Base-by-base conservation (phyloP, 2,329 filamentous ascomycete species). In the Fusarium tanahbumbuense region DNA sequence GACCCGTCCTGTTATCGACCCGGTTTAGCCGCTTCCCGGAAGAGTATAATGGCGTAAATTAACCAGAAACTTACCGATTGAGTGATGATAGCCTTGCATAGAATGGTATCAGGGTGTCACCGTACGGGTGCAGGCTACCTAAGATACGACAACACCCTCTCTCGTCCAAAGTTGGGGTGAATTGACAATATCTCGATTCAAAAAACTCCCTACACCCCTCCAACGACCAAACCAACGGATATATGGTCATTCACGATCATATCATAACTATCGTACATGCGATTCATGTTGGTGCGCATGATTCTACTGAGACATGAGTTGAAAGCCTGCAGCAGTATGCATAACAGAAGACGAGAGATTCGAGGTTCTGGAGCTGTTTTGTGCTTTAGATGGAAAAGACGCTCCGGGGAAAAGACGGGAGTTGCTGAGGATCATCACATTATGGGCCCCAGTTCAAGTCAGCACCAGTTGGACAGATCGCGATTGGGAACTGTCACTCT, bases 21-120 rank as follows among this genome's bases (percentile, higher is more conserved):
- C 50, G 70, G 70, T 56, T 58, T 71, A 63, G 60, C 47, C 49
- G 52, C 58, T 50, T 58, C 72, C 72, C 52, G 68, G 71, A 65
- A 40, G 58, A 61, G 72, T 40, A 70, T 41, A 52, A 50, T 54
- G 54, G 46, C 63, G 57, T 50, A 44, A 28, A 18, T 48, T 34
- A 22, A 28, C 42, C 40, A 57, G 30, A 37, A 37, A 37, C 34
- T 18, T 42, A 47, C 30, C 30, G 37, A 56, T 68, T 49, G 57
- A 57, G 48, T 54, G 47, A 41, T 44, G 28, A 56, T 54, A 73
- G 71, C 66, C 65, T 72, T 60, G 61, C 60, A 66, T 72, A 56
- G 44, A 66, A 66, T 53, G 28, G 30, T 32, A 50, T 58, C 34
- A 18, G 30, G 34, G 34, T 37, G 34, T 37, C 18, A 37, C 9